These are phyloP conservation scores for Coix lacrymajobi DNA, from an alignment of 176 grass and related monocot genomes.

Conservation along the genomic window DNA sequence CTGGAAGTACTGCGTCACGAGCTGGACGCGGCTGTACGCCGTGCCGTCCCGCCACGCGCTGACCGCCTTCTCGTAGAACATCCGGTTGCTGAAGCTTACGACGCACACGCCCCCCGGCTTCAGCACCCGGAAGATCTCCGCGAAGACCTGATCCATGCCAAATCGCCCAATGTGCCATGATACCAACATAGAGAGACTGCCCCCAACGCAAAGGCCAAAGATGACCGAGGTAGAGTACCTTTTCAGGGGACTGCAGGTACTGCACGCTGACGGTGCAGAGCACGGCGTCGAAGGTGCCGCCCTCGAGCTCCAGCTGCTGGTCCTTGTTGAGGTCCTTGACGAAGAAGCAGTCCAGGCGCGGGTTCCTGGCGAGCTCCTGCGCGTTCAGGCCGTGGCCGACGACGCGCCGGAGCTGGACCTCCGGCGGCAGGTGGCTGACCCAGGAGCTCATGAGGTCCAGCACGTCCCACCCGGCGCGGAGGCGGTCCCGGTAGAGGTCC, in stretches of 20 bases:
- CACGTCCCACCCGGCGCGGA: constrained; percentile 49
- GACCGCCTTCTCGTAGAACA: constrained; percentile 94
- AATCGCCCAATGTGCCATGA: neutral
- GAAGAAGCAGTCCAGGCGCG: constrained; percentile 72
- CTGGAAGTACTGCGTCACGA: constrained; percentile 85
- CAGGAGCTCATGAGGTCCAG: constrained; percentile 97
- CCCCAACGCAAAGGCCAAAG: neutral
- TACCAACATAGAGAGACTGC: neutral
- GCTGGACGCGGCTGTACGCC: constrained; percentile 73
- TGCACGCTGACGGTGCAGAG: constrained; percentile 83
- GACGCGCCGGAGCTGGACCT: constrained; percentile 43
- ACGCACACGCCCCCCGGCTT: constrained; percentile 85
- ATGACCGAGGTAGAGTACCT: neutral
- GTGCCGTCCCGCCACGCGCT: constrained; percentile 81
- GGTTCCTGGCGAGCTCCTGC: constrained; percentile 79
- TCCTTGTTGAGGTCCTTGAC: constrained; percentile 87
- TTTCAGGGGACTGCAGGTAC: constrained; percentile 77
- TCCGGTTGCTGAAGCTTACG: constrained; percentile 84
- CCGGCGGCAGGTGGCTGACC: constrained; percentile 87
- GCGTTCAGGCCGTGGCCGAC: constrained; percentile 90
- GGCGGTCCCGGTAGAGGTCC: constrained; percentile 58
- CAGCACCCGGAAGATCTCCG: constrained; percentile 82
- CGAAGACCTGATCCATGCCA: constrained; percentile 45
- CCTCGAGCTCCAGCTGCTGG: constrained; percentile 48
- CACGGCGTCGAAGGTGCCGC: constrained; percentile 56